Evolutionary conservation across 768 basidiomycete genomes (phyloP).

Genomic region (Lanmaoa rubissima): DNA sequence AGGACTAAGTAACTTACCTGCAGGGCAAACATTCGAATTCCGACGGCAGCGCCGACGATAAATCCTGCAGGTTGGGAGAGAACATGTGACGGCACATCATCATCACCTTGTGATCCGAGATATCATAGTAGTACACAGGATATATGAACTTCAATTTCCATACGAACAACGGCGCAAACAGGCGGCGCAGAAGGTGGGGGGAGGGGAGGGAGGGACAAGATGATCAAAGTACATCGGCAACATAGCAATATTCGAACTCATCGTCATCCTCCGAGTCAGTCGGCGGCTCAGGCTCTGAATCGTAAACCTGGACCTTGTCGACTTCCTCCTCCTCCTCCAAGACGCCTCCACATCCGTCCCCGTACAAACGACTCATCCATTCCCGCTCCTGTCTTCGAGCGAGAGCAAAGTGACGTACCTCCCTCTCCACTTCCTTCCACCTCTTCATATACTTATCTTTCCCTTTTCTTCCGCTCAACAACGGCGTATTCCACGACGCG

Average conservation of each 20-base stretch:
- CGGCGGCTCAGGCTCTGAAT: constrained; percentile 23
- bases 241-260: constrained; percentile 27
- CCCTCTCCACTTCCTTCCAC: constrained; percentile 25
- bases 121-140: neutral
- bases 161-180: neutral
- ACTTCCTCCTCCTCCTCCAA: neutral
- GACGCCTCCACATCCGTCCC: neutral
- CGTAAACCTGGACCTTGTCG: constrained; percentile 12
- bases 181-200: too few relatives aligned
- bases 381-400: constrained; percentile 22
- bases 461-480: constrained; percentile 23
- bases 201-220: neutral
- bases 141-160: neutral
- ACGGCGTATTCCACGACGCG: constrained; percentile 30
- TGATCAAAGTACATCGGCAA: constrained; percentile 5
- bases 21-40: neutral
- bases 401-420: constrained; percentile 22
- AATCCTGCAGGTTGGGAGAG: too few relatives aligned
- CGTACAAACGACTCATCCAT: constrained; percentile 8
- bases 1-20: too few relatives aligned
- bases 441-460: constrained; percentile 26
- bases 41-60: constrained; percentile 1
- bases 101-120: neutral
- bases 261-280: constrained; percentile 27
- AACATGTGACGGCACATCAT: too few relatives aligned